Evolutionary conservation across 2,329 filamentous ascomycete species (phyloP), one percentile per base, ranked within the genome.

Genomic region (Leptodontidium sp.): DNA sequence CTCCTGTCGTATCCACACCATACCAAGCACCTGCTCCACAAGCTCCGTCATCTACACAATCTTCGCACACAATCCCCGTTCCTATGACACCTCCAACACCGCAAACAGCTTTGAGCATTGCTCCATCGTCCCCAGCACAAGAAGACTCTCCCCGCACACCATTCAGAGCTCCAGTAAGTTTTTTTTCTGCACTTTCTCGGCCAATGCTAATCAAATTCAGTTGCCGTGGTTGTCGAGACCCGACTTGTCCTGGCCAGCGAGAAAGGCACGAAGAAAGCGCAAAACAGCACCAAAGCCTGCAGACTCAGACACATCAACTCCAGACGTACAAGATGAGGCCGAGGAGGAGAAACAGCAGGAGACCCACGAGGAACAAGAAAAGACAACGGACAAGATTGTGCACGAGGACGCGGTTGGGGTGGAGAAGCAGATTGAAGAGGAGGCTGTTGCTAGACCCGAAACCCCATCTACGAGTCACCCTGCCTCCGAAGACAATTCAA

Each of bases 191-290:
- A 53, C 14, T 47, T 24, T 29, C 53, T 26, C 53, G 8, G 29
- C 24, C 14, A 29, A 58, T 74, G 43, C 77, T 82, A 71, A 82
- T 53, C 52, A 26, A 11, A 35, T 35, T 12, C 68, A 89, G 86
- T 79, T 90, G 11, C 88, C 88, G 11, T 90, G 88, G 87, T 75
- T 83, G 32, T 88, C 87, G 0, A 79, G 78, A 40, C 84, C 86
- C 3, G 84, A 86, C 40, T 73, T 79, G 35, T 79, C 81, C 11
- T 90, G 88, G 74, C 87, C 88, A 14, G 74, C 75, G 3, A 81
- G 79, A 72, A 72, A 77, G 45, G 50, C 79, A 14, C 83, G 79
- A 73, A 79, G 80, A 45, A 82, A 81, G 72, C 84, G 83, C 77
- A 84, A 80, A 70, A 79, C 77, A 63, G 58, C 64, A 24, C 61